Evolutionary conservation across 2,329 filamentous ascomycete genomes (phyloP), one percentile per base, ranked within the genome.

Genomic region (Monosporascus sp.): DNA sequence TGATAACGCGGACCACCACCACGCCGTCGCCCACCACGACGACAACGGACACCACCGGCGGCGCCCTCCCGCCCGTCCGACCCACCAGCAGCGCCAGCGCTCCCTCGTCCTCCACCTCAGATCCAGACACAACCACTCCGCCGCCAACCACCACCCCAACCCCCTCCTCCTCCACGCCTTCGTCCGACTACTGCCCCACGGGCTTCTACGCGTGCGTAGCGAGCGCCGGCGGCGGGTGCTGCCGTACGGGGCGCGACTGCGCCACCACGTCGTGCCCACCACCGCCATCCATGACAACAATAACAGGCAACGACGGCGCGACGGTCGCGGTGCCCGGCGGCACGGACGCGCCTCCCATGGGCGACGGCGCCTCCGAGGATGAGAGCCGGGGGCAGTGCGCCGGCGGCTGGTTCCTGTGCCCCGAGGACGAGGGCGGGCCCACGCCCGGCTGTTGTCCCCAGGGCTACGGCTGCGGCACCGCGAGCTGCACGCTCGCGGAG

Each of bases 131-230:
- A 35, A 35, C 31, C 11, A 66, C 53, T 60, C 65, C 53, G 71
- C 70, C 5, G 60, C 66, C 7, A 43, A 67, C 69, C 6, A 70
- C 72, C 28, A 68, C 50, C 5, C 20, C 54, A 7, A 51, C 44
- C 41, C 48, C 52, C 2, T 7, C 75, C 14, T 48, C 57, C 50
- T 5, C n/a, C 9, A 8, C 43, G 14, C n/a, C 43, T 14, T 66
- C 74, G 1, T 60, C 68, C 17, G 70, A 70, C 35, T 76, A 79
- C 62, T 97, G 93, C 63, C 93, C 93, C 0, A 92, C 87, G 0
- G 92, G 92, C 2, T 97, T 92, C 76, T 97, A 97, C 70, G 87
- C 90, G 49, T 97, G 93, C 70, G 82, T 86, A 2, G 93, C 93
- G 2, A 85, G 85, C 55, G 90, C 92, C 55, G 91, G 89, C 15